Evolutionary conservation across 179 eudicot species (phyloP).

Genomic region (Vitellaria paradoxa): DNA sequence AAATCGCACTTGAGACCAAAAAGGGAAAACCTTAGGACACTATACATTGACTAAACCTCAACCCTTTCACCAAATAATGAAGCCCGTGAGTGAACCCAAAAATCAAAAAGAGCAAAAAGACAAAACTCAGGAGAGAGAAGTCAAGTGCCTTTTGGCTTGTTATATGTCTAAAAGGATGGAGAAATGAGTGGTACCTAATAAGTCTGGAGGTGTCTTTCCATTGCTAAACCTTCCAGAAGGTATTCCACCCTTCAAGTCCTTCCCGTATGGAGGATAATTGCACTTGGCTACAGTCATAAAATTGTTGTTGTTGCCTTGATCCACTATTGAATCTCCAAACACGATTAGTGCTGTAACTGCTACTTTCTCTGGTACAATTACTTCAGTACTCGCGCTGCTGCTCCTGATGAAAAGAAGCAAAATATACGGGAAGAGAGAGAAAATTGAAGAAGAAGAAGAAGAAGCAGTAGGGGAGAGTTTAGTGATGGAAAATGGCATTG

Average conservation of each 20-base stretch:
- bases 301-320: slow-evolving; percentile 45
- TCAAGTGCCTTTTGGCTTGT: too few species aligned
- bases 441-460: background rate
- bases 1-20: too few species aligned
- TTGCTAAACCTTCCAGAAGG: slow-evolving; percentile 57
- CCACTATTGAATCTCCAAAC: slow-evolving; percentile 58
- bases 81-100: too few species aligned
- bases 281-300: slow-evolving; percentile 23
- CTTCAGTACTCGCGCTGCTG: background rate
- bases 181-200: slow-evolving; percentile 30
- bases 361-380: slow-evolving; percentile 21
- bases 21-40: too few species aligned
- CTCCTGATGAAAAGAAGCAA: background rate
- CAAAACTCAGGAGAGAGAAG: too few species aligned
- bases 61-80: too few species aligned
- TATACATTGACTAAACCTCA: too few species aligned
- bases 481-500: background rate
- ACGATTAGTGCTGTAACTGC: slow-evolving; percentile 36
- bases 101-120: too few species aligned
- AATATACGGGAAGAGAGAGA: background rate
- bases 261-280: slow-evolving; percentile 52
- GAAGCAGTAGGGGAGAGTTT: background rate
- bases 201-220: slow-evolving; percentile 52
- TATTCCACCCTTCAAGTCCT: slow-evolving; percentile 38
- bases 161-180: too few species aligned